Evolutionary conservation across 1,284 basidiomycete genomes (phyloP), one percentile per base, ranked within the genome.

Genomic region (Apiotrichum siamense): DNA sequence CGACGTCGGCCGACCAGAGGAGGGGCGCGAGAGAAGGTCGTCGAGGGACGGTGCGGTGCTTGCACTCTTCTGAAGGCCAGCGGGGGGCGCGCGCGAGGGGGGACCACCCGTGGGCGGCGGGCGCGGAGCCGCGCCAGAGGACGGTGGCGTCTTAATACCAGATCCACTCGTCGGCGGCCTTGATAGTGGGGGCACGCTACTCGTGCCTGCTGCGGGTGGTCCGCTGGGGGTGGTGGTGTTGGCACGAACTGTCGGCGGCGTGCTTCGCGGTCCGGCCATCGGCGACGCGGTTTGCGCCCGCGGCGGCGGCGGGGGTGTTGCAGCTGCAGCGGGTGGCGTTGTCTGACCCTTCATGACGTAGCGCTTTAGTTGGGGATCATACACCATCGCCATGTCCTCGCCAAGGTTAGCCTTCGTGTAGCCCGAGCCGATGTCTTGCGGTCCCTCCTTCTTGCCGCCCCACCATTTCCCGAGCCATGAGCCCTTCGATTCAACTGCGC

Each of bases 271-370:
- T 1, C 76, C 66, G 35, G 72, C 65, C 13, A 78, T 81, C 1
- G 90, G 90, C 11, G 90, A 91, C 3, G 85, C 82, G 0, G 89
- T 90, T 65, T 86, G 84, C 2, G 87, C 81, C 35, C 88, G 78
- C 4, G 84, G 80, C 7, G 87, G 87, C 3, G 77, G 72, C 1
- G 80, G 67, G 9, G 83, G 69, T 31, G 78, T 72, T 1, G 64
- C 37, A 9, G 76, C 67, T 57, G 80, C 75, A 42, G 80, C 80
- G 13, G 74, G 66, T 26, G 79, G 81, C 52, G 76, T 78, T 79
- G 69, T 60, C 27, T 88, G 89, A 75, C 87, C 92, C 75, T 88
- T 93, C 73, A 97, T 93, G 20, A 98, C 85, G 96, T 96, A 99
- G 56, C 86, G 82, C 74, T 96, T 96, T 57, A 87, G 80, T 21